Conservation (phyloP, 805 yeast species). For the Priceomyces haplophilus region DNA sequence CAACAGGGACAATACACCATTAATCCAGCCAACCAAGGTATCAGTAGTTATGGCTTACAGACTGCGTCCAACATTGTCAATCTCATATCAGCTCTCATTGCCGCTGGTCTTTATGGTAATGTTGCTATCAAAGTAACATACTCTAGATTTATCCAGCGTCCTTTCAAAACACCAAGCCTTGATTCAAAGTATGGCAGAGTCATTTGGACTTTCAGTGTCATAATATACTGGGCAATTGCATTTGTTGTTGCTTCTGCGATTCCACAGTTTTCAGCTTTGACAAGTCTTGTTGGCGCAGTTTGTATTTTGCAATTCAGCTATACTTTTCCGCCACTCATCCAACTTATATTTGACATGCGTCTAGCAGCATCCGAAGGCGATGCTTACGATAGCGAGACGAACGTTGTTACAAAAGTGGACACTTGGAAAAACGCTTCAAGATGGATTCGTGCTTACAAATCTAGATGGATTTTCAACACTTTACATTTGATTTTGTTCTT, state of each 20-base stretch:
- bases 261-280: slow-evolving; percentile 39
- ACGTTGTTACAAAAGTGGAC: slow-evolving; percentile 6
- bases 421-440: neutral
- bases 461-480: no score
- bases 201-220: slow-evolving; percentile 34
- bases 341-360: slow-evolving; percentile 16
- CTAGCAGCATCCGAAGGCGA: slow-evolving; percentile 15
- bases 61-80: slow-evolving; percentile 33
- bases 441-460: no score
- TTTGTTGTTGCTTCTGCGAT: slow-evolving; percentile 43
- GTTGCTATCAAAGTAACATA: slow-evolving; percentile 46
- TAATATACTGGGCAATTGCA: slow-evolving; percentile 44
- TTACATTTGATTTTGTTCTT: slow-evolving; percentile 18
- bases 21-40: slow-evolving; percentile 45
- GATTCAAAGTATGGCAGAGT: slow-evolving; percentile 30
- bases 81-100: slow-evolving; percentile 39
- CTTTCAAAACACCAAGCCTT: slow-evolving; percentile 29
- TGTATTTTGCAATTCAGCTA: slow-evolving; percentile 46
- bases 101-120: slow-evolving; percentile 46
- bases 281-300: slow-evolving; percentile 39
- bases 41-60: slow-evolving; percentile 34
- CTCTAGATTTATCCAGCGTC: slow-evolving; percentile 33
- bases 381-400: slow-evolving; percentile 9
- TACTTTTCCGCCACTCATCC: slow-evolving; percentile 40
- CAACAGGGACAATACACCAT: slow-evolving; percentile 45